Percentiles rank a stretch among this genome's conserved stretches.
Evolutionary conservation across 331 rosid species (phyloP).

Genomic region (Erythrophleum ivorense): DNA sequence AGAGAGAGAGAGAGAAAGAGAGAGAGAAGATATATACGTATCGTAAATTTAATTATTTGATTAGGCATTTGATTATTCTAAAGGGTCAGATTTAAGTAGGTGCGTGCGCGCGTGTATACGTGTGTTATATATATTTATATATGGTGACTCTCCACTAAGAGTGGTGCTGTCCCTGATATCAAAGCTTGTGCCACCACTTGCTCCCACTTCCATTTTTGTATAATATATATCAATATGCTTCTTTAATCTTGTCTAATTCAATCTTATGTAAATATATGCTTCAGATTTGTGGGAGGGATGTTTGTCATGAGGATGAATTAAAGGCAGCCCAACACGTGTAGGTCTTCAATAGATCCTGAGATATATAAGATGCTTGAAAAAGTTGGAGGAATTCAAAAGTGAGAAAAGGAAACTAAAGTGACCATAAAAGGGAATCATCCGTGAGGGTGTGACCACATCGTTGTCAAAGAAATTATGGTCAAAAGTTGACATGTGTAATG

Average conservation of each 20-base stretch:
- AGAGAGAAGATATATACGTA: slow-evolving; percentile 17
- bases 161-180: slow-evolving; percentile 51
- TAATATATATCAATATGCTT: slow-evolving; percentile 13
- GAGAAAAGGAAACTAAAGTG: slow-evolving; percentile 36
- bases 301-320: slow-evolving; percentile 22
- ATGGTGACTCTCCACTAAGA: slow-evolving; percentile 74
- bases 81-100: slow-evolving; percentile 35
- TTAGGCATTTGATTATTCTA: slow-evolving; percentile 30
- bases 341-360: slow-evolving; percentile 36
- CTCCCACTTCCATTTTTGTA: slow-evolving; percentile 47
- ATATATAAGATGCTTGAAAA: slow-evolving; percentile 33
- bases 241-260: slow-evolving; percentile 24
- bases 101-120: slow-evolving; percentile 17
- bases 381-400: slow-evolving; percentile 36
- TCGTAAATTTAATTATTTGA: slow-evolving; percentile 21
- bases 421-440: slow-evolving; percentile 31
- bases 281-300: slow-evolving; percentile 47
- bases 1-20: background rate
- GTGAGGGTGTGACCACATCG: slow-evolving; percentile 34
- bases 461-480: slow-evolving; percentile 46
- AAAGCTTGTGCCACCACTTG: slow-evolving; percentile 48
- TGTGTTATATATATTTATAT: background rate
- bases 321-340: slow-evolving; percentile 68
- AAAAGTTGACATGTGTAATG: slow-evolving; percentile 39
- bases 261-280: slow-evolving; percentile 36